Evolutionary conservation across 192 early-diverging fungal genomes (phyloP).

Genomic region (Tieghemiomyces parasiticus): DNA sequence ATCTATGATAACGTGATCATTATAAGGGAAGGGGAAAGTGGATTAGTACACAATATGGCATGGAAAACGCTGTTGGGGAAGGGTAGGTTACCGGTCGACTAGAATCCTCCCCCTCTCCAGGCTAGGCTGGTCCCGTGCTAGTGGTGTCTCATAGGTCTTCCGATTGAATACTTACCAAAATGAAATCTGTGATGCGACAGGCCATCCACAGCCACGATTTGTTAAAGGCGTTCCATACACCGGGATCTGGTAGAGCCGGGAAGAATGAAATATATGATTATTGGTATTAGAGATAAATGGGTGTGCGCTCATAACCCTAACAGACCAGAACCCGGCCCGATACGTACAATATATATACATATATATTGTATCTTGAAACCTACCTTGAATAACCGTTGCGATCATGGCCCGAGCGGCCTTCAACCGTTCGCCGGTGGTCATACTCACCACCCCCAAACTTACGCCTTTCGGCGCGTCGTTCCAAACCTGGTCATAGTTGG

Average conservation of each 20-base stretch:
- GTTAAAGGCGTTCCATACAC: slow-evolving; percentile 4
- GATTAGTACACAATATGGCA: neutral
- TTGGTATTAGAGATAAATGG: neutral
- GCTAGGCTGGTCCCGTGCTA: neutral
- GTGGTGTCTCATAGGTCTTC: too few species aligned
- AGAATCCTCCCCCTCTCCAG: neutral
- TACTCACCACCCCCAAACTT: neutral
- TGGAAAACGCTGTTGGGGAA: neutral
- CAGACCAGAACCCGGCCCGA: neutral
- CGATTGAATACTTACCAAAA: neutral
- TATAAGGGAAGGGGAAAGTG: neutral
- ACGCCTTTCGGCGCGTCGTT: neutral
- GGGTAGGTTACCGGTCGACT: neutral
- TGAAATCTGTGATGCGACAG: slow-evolving; percentile 2
- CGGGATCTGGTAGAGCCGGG: neutral
- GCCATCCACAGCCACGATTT: neutral
- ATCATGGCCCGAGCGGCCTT: neutral
- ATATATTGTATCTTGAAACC: neutral
- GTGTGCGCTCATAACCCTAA: neutral
- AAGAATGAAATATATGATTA: neutral
- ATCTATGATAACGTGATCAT: neutral
- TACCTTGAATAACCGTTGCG: neutral
- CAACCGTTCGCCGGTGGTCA: neutral
- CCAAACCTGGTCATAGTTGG: slow-evolving; percentile 1
- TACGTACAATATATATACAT: neutral